Percentiles rank a stretch among this genome's conserved stretches.
These are phyloP conservation scores for Euphorbia peplus DNA, from an alignment of 345 rosid genomes.

Conservation along the genomic window DNA sequence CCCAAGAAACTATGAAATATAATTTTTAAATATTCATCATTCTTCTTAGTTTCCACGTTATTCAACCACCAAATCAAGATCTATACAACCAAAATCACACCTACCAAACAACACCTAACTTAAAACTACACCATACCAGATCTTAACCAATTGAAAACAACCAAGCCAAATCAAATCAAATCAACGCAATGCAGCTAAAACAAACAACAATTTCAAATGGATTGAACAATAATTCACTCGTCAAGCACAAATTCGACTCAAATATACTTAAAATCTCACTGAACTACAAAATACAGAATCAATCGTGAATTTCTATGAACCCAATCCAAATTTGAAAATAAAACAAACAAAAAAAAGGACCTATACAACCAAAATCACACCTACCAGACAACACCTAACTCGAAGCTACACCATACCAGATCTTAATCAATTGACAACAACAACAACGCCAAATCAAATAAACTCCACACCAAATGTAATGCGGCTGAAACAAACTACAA, in stretches of 20 bases:
- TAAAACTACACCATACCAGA: slow-evolving; percentile 4
- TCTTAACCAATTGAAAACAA: background rate
- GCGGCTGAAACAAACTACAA: no score
- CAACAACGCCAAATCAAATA: background rate
- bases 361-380: slow-evolving; percentile 6
- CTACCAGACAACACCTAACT: slow-evolving; percentile 15
- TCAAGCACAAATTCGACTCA: no score
- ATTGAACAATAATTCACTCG: no score
- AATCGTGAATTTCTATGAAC: no score
- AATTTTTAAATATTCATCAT: background rate
- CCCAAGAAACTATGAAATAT: background rate
- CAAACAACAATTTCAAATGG: no score
- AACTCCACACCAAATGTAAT: background rate
- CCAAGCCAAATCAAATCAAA: background rate
- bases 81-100: slow-evolving; percentile 6
- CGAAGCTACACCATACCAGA: slow-evolving; percentile 3
- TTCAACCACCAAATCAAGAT: slow-evolving; percentile 3
- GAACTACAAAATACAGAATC: no score
- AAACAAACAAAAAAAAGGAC: no score
- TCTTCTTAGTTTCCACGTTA: background rate
- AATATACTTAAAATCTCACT: no score
- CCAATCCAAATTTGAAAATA: no score
- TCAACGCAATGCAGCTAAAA: slow-evolving; percentile 6
- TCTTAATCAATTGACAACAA: background rate
- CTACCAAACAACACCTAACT: slow-evolving; percentile 15